Base-by-base conservation (phyloP, 106 monocot species). In the Apostasia ramifera region DNA sequence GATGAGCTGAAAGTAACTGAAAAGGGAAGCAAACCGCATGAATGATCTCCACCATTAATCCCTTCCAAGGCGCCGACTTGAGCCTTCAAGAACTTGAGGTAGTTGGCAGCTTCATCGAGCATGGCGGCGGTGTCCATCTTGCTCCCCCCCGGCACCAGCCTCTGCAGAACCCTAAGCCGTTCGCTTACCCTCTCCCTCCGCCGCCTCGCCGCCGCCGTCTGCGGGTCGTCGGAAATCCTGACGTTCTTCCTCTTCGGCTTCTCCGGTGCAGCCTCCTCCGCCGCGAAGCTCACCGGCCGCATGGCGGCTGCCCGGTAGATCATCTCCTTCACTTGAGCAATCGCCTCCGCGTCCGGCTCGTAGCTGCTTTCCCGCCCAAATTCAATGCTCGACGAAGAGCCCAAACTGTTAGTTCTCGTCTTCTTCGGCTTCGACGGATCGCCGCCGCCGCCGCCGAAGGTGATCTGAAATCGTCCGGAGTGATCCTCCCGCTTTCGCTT, bases 91-190 rank as follows among this genome's bases (percentile, higher is more conserved):
- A 89, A 93, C 79, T 82, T 93, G 71, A 93, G 92, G 57, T 92
- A 92, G 49, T 76, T 92, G 40, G 85, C 85, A 57, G 92, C 92
- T 62, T 92, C 92, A 55, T 92, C 88, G 43, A 92, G 92, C 92
- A 92, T 92, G 13, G 92, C 83, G 1, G 92, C 92, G 53, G 93
- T 93, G 77, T 93, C 93, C 89, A 93, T 83, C 78, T 88, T 92
- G 59, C 66, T 77, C 6, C 92, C 92, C 2, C 88, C 92, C 5
- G 92, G 92, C 37, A 92, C 83, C 49, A 92, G 51, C 67, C 67
- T 74, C 69, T 88, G 88, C 54, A 92, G 66, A 14, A 79, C 83
- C 61, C 88, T 80, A 44, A 92, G 71, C 66, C 83, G 78, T 44
- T 92, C 83, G 41, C 92, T 86, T 2, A 92, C 82, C 61, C 83